Evolutionary conservation across 257 asterid species (phyloP).

Genomic region (Solanum ossicruentum): DNA sequence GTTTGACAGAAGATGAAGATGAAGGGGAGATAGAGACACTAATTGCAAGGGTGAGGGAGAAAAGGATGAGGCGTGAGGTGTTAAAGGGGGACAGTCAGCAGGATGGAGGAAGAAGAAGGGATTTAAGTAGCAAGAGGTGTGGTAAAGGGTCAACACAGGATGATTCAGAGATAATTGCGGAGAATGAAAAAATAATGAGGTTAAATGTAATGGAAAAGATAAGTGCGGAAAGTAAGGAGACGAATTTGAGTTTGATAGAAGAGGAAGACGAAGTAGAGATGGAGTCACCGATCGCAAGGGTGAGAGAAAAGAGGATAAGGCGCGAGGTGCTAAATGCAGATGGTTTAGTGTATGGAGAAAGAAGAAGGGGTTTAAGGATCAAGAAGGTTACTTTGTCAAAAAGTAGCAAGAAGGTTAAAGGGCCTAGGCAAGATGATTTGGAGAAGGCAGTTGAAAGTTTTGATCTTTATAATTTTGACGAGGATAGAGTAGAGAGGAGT

Average conservation of each 20-base stretch:
- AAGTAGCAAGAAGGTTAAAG: constrained; percentile 4
- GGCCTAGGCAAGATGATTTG: constrained; percentile 14
- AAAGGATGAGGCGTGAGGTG: not conserved
- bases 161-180: constrained; percentile 7
- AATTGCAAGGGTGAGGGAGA: not conserved
- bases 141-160: not conserved
- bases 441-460: constrained; percentile 48
- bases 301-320: not conserved
- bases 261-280: constrained; percentile 3
- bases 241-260: not conserved
- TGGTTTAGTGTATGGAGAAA: not conserved
- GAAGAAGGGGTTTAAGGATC: constrained; percentile 1
- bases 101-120: not conserved
- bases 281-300: not conserved
- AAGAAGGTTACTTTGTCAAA: constrained; percentile 3
- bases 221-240: constrained; percentile 1
- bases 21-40: not conserved
- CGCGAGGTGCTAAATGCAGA: not conserved
- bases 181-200: not conserved
- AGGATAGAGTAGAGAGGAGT: constrained; percentile 56
- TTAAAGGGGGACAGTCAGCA: not conserved
- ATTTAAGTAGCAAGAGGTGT: not conserved
- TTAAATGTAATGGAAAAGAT: not conserved
- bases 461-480: constrained; percentile 60
- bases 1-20: not conserved